Base-by-base conservation (phyloP, 2,329 filamentous ascomycete species). In the Pestalotiopsis sp. region DNA sequence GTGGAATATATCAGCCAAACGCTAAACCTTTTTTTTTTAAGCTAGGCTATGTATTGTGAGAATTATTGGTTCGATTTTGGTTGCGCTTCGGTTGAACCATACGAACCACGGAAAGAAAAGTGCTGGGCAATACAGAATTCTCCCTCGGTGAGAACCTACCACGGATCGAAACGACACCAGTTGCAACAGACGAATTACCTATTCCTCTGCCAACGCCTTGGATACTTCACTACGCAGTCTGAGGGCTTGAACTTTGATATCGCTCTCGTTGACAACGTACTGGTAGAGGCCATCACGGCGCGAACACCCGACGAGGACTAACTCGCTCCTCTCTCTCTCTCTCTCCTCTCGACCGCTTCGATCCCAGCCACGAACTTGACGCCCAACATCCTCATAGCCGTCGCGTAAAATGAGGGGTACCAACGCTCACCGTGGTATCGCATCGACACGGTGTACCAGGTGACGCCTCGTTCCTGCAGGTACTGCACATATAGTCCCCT, bases 381-480 rank as follows among this genome's bases (percentile, higher is more conserved):
- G 1, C 78, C 79, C 38, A 87, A 76, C 14, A 77, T 77, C 14
- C 77, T 74, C 58, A 81, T 78, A 1, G 78, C 78, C 14, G 83
- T 85, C 59, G 76, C 75, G 70, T 81, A 87, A 69, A 83, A 88
- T 0, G 79, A 78, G 0, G 84, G 84, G 59, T 83, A 78, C 83
- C 84, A 86, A 73, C 83, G 85, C 63, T 80, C 78, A 17, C 85
- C 86, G 70, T 87, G 85, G 2, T 85, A 85, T 5, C 86, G 82
- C 48, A 84, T 78, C 7, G 83, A 86, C 40, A 87, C 70, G 11
- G 86, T 84, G 71, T 87, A 88, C 73, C 83, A 84, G 0, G 82
- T 78, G 68, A 85, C 79, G 14, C 82, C 81, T 26, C 75, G 75
- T 4, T 75, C 70, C 3, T 83, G 77, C 66, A 88, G 82, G 71